Base-by-base conservation (phyloP, 805 yeast species). In the Lachancea mirantina region DNA sequence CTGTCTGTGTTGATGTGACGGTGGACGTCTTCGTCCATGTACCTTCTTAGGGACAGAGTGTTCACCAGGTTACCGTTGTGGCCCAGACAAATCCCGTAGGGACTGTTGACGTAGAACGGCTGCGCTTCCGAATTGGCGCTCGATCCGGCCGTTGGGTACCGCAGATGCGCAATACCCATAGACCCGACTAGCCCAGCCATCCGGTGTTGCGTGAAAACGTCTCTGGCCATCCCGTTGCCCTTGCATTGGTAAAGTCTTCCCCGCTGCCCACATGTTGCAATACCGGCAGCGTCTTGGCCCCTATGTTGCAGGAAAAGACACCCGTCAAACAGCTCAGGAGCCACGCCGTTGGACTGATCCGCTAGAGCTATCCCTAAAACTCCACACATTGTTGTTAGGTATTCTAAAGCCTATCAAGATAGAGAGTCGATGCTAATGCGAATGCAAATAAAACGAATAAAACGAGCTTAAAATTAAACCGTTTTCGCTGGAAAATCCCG, bases 271-370 rank as follows among this genome's bases (percentile, higher is more conserved):
- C 96, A 85, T 6, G 98, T 92, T 15, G 85, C 92, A 35, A 92
- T 89, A 43, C 98, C 98, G n/a, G 96, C 96, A 8, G 98, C 98
- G 59, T 92, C 98, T 65, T 92, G 98, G 28, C 98, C 98, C 55
- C 98, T 74, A 56, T 92, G 98, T 57, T 92, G 98, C 41, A 92
- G 67, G 58, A 81, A 89, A 64, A 87, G 75, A 42, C 89, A 80
- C 5, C 95, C 96, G 57, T 92, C 98, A 36, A 85, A 78, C 27
- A 92, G 68, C 52, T 88, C 97, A 4, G 95, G 77, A 8, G 95
- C 94, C 30, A 83, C 96, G 37, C 73, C 70, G 30, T 68, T 69
- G 15, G 67, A 58, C 45, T 76, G 82, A 58, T 85, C 82, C 8
- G 95, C 84, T 36, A 84, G 68, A 26, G 85, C 81, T 33, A 89